A percentile compares a stretch with the other conserved stretches of the same genome.
Conservation (phyloP, 305 asterid species). For the Fraxinus xanthoxyloides region DNA sequence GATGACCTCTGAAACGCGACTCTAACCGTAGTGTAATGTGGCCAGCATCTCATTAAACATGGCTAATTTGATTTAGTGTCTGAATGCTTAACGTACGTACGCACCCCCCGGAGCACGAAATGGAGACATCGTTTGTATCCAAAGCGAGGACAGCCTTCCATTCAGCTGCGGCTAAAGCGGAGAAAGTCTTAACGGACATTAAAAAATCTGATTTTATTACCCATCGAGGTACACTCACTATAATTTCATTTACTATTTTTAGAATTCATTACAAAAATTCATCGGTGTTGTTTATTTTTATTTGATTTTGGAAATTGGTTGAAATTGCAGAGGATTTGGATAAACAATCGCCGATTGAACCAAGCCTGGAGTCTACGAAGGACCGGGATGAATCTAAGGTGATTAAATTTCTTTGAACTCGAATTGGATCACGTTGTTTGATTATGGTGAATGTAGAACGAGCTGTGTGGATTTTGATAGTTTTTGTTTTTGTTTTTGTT, state of each 20-base stretch:
- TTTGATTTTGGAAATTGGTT: slow-evolving; percentile 22
- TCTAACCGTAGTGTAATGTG: not conserved
- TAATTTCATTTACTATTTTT: slow-evolving; percentile 36
- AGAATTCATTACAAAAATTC: slow-evolving; percentile 24
- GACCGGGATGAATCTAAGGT: slow-evolving; percentile 58
- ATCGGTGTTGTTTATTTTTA: not conserved
- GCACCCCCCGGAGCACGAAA: slow-evolving; percentile 36
- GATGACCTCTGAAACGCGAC: not conserved
- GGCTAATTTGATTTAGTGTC: slow-evolving; percentile 33
- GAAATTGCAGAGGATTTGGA: slow-evolving; percentile 48
- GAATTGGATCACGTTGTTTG: slow-evolving; percentile 11
- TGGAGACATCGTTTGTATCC: slow-evolving; percentile 90
- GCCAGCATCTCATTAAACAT: slow-evolving; percentile 27
- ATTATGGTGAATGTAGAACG: slow-evolving; percentile 27
- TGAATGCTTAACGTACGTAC: slow-evolving; percentile 24
- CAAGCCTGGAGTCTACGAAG: slow-evolving; percentile 45
- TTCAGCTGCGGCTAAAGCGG: slow-evolving; percentile 99
- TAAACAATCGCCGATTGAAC: slow-evolving; percentile 48
- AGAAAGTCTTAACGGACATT: slow-evolving; percentile 88
- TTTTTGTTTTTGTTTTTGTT: not conserved
- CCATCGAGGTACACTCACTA: slow-evolving; percentile 46
- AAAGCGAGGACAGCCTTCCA: slow-evolving; percentile 93
- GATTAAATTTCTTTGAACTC: slow-evolving; percentile 26
- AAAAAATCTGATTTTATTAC: slow-evolving; percentile 69
- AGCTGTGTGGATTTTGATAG: slow-evolving; percentile 5